These are phyloP conservation scores for Microbotryomycetes sp. DNA, from an alignment of 1,284 basidiomycete species.

Conservation along the genomic window DNA sequence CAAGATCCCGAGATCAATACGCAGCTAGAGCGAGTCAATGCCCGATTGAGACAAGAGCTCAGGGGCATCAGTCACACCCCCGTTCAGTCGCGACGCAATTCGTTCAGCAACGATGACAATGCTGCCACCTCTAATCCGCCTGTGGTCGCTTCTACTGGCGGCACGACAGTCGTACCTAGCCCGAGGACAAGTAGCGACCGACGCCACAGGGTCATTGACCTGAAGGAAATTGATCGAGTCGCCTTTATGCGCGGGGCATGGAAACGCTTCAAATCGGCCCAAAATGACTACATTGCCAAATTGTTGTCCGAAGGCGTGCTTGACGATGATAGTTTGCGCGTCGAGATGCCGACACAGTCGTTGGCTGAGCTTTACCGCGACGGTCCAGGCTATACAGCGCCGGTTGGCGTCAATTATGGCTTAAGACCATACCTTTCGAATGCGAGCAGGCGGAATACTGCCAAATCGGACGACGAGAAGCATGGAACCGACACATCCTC, in stretches of 20 bases:
- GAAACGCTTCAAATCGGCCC: not conserved
- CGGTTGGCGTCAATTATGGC: too few relatives aligned
- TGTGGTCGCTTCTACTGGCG: not conserved
- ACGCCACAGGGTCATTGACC: not conserved
- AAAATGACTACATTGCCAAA: not conserved
- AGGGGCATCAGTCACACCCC: not conserved
- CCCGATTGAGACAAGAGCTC: not conserved
- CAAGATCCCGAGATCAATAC: not conserved
- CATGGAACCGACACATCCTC: not conserved
- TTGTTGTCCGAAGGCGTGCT: not conserved
- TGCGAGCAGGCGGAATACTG: not conserved
- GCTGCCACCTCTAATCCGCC: not conserved
- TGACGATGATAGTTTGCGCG: constrained; percentile 5
- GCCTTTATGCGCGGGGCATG: constrained; percentile 4
- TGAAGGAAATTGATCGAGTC: constrained; percentile 6
- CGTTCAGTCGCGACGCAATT: not conserved
- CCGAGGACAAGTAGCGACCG: constrained; percentile 7
- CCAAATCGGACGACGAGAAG: not conserved
- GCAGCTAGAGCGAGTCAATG: not conserved
- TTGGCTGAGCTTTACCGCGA: not conserved
- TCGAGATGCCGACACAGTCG: not conserved
- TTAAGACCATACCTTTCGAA: not conserved
- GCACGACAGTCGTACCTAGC: not conserved
- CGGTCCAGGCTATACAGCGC: not conserved
- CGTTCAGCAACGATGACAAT: not conserved